These are phyloP conservation scores for Apophysomyces sp. DNA, from an alignment of 371 early-diverging fungal genomes.

Conservation along the genomic window DNA sequence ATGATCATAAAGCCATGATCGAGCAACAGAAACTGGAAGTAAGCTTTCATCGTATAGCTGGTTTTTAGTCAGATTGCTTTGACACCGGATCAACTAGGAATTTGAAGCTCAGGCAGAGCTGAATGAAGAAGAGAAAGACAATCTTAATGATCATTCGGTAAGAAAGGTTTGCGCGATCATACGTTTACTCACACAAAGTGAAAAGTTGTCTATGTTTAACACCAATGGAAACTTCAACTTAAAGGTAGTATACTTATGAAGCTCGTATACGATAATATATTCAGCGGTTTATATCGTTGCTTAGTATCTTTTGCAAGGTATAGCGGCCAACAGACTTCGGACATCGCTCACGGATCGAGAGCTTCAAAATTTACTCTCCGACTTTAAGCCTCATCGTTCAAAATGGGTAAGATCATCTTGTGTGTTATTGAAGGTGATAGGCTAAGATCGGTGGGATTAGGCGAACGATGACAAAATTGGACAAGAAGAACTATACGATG, in stretches of 20 bases:
- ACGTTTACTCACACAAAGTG: not conserved
- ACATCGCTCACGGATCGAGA: conserved; percentile 71
- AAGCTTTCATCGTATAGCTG: not conserved
- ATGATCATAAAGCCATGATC: conserved; percentile 67
- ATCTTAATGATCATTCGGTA: conserved; percentile 37
- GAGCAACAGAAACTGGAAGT: conserved; percentile 63
- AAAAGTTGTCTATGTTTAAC: conserved; percentile 46
- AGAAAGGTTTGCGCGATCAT: not conserved
- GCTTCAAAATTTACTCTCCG: conserved; percentile 74
- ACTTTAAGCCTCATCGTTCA: conserved; percentile 83
- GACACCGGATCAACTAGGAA: conserved; percentile 18
- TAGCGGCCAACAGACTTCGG: conserved; percentile 67
- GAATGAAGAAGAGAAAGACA: conserved; percentile 49
- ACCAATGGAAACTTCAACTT: conserved; percentile 55
- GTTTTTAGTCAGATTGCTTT: not conserved
- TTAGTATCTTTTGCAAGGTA: conserved; percentile 76
- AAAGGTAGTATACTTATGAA: conserved; percentile 34
- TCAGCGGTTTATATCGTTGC: not conserved
- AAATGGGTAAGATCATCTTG: conserved; percentile 69
- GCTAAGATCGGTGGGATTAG: conserved; percentile 20
- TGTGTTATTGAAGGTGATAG: not conserved
- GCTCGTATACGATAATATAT: not conserved
- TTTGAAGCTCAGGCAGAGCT: conserved; percentile 54
- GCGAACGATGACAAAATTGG: conserved; percentile 86
- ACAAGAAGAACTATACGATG: conserved; percentile 91